Evolutionary conservation across 345 rosid species (phyloP), one percentile per base, ranked within the genome.

Genomic region (Lepidium sativum): DNA sequence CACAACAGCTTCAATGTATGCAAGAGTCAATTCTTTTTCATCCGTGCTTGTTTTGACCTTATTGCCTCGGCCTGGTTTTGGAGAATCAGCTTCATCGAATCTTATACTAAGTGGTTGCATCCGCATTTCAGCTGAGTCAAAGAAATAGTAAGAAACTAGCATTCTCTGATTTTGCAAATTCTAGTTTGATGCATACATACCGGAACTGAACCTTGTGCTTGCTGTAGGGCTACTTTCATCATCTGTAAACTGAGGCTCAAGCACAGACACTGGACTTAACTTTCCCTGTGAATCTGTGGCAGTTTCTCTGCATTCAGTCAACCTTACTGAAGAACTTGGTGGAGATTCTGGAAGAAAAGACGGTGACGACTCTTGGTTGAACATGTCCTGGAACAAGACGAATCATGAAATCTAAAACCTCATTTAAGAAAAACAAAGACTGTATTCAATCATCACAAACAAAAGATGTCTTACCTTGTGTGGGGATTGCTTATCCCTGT

Each of bases 181-280:
- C 54, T 52, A 5, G 13, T 25, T 25, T 25, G 6, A 25, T 25
- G 29, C 29, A 25, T 25, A 25, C 29, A 25, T 25, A 25, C 29
- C 95, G 53, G 77, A 75, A 63, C 33, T 78, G 54, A 75, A 70
- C 64, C 80, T 64, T 53, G 77, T 76, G 60, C 80, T 69, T 65
- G 83, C 63, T 63, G 79, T 75, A 60, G 92, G 91, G 76, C 88
- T 84, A 54, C 69, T 63, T 39, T 84, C 94, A 54, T 84, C 89
- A 60, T 84, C 96, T 6, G 61, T 47, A 63, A 77, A 91, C 27
- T 69, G 54, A 11, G 85, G 83, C 64, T 88, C 97, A 29, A 88
- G 89, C 65, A 91, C 96, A 74, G 96, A 92, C 51, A 87, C 81
- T 1, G 97, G 98, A 81, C 96, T 92, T 60, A 84, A 82, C 49